Conservation (phyloP, 2,329 filamentous ascomycete genomes). For the Claviceps spartinae region DNA sequence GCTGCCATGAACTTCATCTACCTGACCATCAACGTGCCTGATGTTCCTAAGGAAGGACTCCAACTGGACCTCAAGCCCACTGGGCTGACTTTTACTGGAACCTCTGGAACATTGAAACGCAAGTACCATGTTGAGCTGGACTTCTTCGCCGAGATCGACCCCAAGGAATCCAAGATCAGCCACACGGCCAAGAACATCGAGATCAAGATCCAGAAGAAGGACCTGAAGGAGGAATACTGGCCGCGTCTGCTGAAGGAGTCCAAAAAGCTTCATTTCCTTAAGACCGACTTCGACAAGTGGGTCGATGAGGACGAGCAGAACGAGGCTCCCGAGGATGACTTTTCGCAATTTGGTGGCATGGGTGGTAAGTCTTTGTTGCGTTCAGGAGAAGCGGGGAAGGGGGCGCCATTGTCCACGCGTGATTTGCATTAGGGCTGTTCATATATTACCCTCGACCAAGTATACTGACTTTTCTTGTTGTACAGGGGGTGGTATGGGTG, state of each 20-base stretch:
- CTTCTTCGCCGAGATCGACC: conserved; percentile 84
- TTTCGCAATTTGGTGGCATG: conserved; percentile 54
- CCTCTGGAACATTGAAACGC: conserved; percentile 71
- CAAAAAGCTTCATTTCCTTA: conserved; percentile 87
- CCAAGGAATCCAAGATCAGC: conserved; percentile 68
- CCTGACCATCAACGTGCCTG: conserved; percentile 78
- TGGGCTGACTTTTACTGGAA: conserved; percentile 67
- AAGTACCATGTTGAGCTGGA: conserved; percentile 78
- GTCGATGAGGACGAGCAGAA: conserved; percentile 98
- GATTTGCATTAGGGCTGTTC: neutral
- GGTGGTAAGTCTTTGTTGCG: conserved; percentile 27
- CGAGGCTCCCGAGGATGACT: conserved; percentile 70
- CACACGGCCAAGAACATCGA: conserved; percentile 82
- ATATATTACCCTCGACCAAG: neutral
- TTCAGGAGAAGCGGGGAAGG: neutral
- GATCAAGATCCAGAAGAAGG: conserved; percentile 93
- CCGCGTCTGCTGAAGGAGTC: conserved; percentile 81
- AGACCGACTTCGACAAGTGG: conserved; percentile 99
- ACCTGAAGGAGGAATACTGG: conserved; percentile 89
- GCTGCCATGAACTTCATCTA: conserved; percentile 87
- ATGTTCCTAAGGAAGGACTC: conserved; percentile 61
- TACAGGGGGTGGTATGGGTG: conserved; percentile 37
- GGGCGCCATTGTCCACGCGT: too few species aligned
- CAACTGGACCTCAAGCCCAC: conserved; percentile 74
- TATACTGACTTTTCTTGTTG: neutral